phyloP scores from a whole-genome alignment of 164 flowering plant genomes.

The Malania oleifera region DNA sequence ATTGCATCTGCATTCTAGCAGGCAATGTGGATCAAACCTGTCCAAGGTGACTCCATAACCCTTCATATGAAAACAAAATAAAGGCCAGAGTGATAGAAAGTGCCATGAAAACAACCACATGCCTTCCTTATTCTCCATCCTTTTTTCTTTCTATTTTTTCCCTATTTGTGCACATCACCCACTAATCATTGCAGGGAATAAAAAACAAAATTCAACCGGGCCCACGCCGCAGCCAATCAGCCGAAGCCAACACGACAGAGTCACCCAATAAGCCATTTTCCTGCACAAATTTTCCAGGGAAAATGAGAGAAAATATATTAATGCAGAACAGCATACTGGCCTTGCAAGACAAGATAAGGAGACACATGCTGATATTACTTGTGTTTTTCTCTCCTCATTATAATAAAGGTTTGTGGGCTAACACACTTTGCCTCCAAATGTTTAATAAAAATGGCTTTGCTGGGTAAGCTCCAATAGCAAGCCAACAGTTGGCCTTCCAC shows the following conservation, averaged over 20 bases:
- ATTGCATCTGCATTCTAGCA: not conserved
- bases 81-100: constrained; percentile 20
- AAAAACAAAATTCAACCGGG: constrained; percentile 15
- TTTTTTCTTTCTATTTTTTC: constrained; percentile 2
- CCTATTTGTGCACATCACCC: constrained; percentile 18
- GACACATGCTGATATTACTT: constrained; percentile 2
- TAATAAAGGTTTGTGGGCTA: not conserved
- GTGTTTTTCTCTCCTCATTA: not conserved
- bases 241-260: constrained; percentile 7
- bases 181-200: constrained; percentile 29
- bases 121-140: no score
- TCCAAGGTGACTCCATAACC: constrained; percentile 8
- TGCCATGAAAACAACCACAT: constrained; percentile 34
- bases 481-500: not conserved
- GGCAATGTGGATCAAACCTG: constrained; percentile 28
- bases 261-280: constrained; percentile 7
- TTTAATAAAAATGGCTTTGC: no score
- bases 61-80: constrained; percentile 8
- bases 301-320: not conserved
- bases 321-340: constrained; percentile 4
- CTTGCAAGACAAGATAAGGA: constrained; percentile 21
- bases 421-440: no score
- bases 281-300: not conserved
- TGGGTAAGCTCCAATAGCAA: not conserved
- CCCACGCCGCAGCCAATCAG: constrained; percentile 19